A percentile compares a stretch with the other conserved stretches of the same genome.
These are phyloP conservation scores for Penicillium canariense DNA, from an alignment of 495 filamentous ascomycete genomes.

Conservation along the genomic window DNA sequence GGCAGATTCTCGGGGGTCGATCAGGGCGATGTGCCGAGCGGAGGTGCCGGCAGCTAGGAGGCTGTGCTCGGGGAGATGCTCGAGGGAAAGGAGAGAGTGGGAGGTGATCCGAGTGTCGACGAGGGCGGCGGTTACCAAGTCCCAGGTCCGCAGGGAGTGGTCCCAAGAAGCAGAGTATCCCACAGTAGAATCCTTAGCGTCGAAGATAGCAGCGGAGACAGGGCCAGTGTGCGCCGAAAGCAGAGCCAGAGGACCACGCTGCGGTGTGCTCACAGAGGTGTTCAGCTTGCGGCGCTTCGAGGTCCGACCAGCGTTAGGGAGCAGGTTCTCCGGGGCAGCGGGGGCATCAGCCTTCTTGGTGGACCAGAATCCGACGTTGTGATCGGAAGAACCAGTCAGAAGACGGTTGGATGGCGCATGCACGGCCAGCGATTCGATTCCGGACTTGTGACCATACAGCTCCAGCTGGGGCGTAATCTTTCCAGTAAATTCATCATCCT, in stretches of 20 bases:
- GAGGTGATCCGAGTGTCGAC: constrained; percentile 79
- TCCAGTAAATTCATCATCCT: constrained; percentile 56
- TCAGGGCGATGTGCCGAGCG: constrained; percentile 82
- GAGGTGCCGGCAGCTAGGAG: constrained; percentile 82
- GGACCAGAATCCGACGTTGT: constrained; percentile 81
- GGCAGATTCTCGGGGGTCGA: constrained; percentile 79
- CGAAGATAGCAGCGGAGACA: constrained; percentile 76
- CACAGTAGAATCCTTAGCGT: constrained; percentile 77
- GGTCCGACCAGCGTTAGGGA: constrained; percentile 56
- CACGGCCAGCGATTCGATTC: constrained; percentile 73
- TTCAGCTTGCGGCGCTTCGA: constrained; percentile 78
- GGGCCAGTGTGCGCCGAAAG: constrained; percentile 68
- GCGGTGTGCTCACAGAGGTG: constrained; percentile 58
- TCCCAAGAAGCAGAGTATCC: constrained; percentile 88
- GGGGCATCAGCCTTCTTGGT: constrained; percentile 71
- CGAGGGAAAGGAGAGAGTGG: constrained; percentile 75
- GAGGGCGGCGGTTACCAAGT: constrained; percentile 70
- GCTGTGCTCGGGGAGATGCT: constrained; percentile 61
- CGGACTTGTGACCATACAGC: constrained; percentile 78
- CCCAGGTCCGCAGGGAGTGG: constrained; percentile 86
- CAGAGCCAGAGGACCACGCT: constrained; percentile 75
- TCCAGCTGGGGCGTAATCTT: constrained; percentile 74
- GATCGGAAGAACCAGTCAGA: constrained; percentile 78
- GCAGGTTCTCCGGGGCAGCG: constrained; percentile 59
- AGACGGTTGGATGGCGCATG: constrained; percentile 72